Base-by-base conservation (phyloP, 176 grass and related monocot genomes). In the Tillandsia leiboldiana region DNA sequence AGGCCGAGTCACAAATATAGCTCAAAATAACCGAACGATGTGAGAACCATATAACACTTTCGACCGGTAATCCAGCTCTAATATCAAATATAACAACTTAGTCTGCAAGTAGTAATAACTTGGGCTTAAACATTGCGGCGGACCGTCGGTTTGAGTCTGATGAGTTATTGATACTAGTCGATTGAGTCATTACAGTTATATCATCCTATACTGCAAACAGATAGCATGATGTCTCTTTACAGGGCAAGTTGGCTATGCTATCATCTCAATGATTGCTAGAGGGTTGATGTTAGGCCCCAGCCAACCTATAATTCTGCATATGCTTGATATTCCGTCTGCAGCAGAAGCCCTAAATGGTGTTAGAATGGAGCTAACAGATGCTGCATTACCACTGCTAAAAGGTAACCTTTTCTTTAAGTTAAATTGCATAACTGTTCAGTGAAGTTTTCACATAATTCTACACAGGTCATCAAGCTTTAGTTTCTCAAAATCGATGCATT, bases 191-290 rank as follows among this genome's bases (percentile, higher is more conserved):
- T 27, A 26, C 1, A 26, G 11, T 14, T 15, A 23, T 53, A 23
- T 53, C 15, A 15, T 1, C 13, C 12, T 42, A 42, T 29, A 71
- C 26, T 42, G 9, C 14, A 10, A 28, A 2, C 9, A 10, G 8
- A 56, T 63, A 47, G 3, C 54, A n/a, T 75, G 22, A 61, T 15
- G 1, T 23, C n/a, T 61, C 0, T 24, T 63, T 76, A 33, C 81
- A 96, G 91, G 87, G 51, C 82, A 96, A 74, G 87, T 96, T 47
- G 87, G 84, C 17, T 96, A 90, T 53, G 79, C 91, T 12, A 78
- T 90, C 23, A 77, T 90, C 11, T 61, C 79, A 7, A 96, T 87
- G 87, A 87, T 96, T 74, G 91, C 84, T 29, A 87, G 84, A 78
- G 87, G 91, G 1, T 71, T 78, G 48, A 85, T 96, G 87, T 75